Evolutionary conservation across 257 asterid species (phyloP), one percentile per base, ranked within the genome.

Genomic region (Ligustrum vulgare): DNA sequence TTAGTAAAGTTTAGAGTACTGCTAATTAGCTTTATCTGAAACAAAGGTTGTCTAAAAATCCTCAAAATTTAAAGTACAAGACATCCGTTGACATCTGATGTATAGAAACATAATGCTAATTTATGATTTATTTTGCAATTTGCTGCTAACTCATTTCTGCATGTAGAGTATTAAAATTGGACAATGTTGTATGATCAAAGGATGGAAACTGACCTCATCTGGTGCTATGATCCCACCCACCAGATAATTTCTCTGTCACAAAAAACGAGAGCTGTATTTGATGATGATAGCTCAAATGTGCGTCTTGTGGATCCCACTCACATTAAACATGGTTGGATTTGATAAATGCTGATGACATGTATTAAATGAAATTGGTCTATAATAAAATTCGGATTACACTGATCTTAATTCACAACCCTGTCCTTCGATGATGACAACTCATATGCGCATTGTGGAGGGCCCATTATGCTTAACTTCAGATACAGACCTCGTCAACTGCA

Each of bases 281-380:
- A 1, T 45, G 5, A 45, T 45, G 54, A 13, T 5, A 45, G 18
- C 54, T 45, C 54, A 45, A 15, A 45, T 54, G 64, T 4, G 2
- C 13, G 4, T 18, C 25, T 5, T 18, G 16, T 47, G 25, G 6
- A 5, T 18, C 20, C 7, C 49, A 54, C 31, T 22, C 75, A 2
- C 64, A 32, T 28, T 49, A 39, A 43, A 60, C n/a, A 13, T 25
- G 4, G 25, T 13, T 34, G 37, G 15, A 18, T 58, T 68, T 54
- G 25, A 1, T 1, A 7, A 54, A 54, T 20, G 64, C 31, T 7
- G 28, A n/a, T n/a, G 31, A 28, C 16, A 54, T 68, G 69, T 60
- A 75, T 69, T 79, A 75, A 75, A 64, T 65, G 77, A 32, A 64
- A 36, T 70, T 79, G 64, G 65, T 11, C 20, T 62, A 25, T 35